These are phyloP conservation scores for Monosporascus ibericus DNA, from an alignment of 2,329 filamentous ascomycete species.

Conservation along the genomic window DNA sequence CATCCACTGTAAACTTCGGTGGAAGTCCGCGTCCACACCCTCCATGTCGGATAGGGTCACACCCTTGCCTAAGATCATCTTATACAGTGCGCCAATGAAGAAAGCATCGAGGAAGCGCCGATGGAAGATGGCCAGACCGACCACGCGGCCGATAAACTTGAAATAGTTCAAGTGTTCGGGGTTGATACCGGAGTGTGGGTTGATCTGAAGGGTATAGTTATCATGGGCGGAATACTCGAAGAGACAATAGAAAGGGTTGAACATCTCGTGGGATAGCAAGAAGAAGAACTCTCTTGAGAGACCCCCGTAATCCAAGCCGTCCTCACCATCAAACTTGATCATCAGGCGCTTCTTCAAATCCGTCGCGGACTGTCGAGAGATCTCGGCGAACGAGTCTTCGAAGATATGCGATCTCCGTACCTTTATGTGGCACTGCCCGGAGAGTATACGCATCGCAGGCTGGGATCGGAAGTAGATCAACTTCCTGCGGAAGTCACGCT, in stretches of 20 bases:
- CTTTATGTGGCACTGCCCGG: constrained; percentile 97
- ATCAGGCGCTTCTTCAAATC: constrained; percentile 97
- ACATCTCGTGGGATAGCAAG: constrained; percentile 98
- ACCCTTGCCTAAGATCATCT: constrained; percentile 96
- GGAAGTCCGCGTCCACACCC: constrained; percentile 96
- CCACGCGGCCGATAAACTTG: constrained; percentile 97
- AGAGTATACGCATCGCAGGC: constrained; percentile 89
- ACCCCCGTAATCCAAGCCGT: constrained; percentile 95
- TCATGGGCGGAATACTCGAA: constrained; percentile 99
- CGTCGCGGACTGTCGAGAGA: constrained; percentile 90
- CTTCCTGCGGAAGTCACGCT: constrained; percentile 96
- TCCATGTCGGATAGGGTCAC: constrained; percentile 95
- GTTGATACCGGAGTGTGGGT: constrained; percentile 98
- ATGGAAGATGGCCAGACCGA: constrained; percentile 96
- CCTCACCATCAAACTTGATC: constrained; percentile 99
- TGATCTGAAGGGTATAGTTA: constrained; percentile 99
- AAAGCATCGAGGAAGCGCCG: constrained; percentile 95
- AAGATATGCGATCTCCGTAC: constrained; percentile 95
- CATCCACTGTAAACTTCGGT: constrained; percentile 94
- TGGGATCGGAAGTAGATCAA: constrained; percentile 99
- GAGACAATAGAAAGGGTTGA: constrained; percentile 98
- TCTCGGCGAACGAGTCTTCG: constrained; percentile 97
- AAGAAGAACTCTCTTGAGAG: constrained; percentile 99
- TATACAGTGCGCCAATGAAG: constrained; percentile 98
- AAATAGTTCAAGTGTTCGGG: constrained; percentile 99